Percentiles rank a stretch among this genome's conserved stretches.
Conservation (phyloP, 2,329 filamentous ascomycete genomes). For the Colletotrichum gloeosporioides region DNA sequence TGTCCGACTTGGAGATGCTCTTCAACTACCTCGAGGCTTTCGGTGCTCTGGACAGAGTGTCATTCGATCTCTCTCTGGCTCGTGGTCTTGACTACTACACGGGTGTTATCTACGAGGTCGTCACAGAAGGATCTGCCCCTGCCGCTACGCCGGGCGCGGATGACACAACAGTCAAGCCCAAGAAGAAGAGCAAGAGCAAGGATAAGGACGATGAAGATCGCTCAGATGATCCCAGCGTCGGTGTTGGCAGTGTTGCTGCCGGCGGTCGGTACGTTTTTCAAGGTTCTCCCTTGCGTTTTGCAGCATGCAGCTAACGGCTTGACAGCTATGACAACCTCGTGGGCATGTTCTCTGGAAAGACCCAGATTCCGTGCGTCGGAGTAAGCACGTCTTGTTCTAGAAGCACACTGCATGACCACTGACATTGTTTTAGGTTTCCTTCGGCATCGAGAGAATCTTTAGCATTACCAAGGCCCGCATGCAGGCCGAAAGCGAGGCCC, state of each 20-base stretch:
- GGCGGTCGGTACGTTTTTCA: constrained; percentile 67
- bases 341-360: constrained; percentile 89
- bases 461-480: constrained; percentile 81
- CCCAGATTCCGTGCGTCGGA: constrained; percentile 86
- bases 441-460: constrained; percentile 95
- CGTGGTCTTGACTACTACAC: constrained; percentile 87
- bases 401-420: constrained; percentile 24
- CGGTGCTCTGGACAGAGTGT: constrained; percentile 73
- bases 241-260: constrained; percentile 83
- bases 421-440: constrained; percentile 68
- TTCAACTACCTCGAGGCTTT: constrained; percentile 85
- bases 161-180: constrained; percentile 40
- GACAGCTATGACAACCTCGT: constrained; percentile 93
- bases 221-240: constrained; percentile 79
- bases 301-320: constrained; percentile 35
- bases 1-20: constrained; percentile 81
- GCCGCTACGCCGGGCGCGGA: constrained; percentile 42
- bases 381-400: not conserved
- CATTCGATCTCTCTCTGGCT: constrained; percentile 88
- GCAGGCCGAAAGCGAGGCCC: constrained; percentile 58
- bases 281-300: not conserved
- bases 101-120: constrained; percentile 87
- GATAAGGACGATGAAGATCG: constrained; percentile 66
- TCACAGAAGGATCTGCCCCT: constrained; percentile 79
- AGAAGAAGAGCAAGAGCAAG: constrained; percentile 57